phyloP scores from a whole-genome alignment of 129 eudicot species.

The Lonicera japonica region DNA sequence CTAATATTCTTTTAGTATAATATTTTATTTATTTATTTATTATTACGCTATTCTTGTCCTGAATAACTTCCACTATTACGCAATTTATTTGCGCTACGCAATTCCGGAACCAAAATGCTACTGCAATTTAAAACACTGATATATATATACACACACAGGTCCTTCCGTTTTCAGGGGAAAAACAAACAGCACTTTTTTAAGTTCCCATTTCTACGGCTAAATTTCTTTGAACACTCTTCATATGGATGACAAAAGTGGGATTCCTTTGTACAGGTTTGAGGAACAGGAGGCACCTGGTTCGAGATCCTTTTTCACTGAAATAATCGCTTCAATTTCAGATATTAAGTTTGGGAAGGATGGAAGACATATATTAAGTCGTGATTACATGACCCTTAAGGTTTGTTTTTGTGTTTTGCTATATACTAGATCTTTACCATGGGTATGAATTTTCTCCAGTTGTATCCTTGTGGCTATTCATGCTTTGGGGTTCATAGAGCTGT shows the following conservation, averaged over 20 bases:
- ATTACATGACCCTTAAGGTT: slow-evolving; percentile 99
- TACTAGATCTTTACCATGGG: not conserved
- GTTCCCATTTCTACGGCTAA: too few relatives aligned
- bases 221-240: not conserved
- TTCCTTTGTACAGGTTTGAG: slow-evolving; percentile 59
- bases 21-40: too few relatives aligned
- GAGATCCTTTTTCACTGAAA: slow-evolving; percentile 96
- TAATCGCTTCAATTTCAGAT: slow-evolving; percentile 96
- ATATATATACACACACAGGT: too few relatives aligned
- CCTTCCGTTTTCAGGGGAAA: slow-evolving; percentile 1
- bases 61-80: too few relatives aligned
- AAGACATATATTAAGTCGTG: slow-evolving; percentile 92
- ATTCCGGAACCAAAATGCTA: too few relatives aligned
- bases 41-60: too few relatives aligned
- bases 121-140: too few relatives aligned
- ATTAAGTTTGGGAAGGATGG: slow-evolving; percentile 91
- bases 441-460: slow-evolving; percentile 1
- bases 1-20: too few relatives aligned
- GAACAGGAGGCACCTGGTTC: slow-evolving; percentile 97
- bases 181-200: not conserved
- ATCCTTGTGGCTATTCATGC: not conserved
- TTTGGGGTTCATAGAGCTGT: slow-evolving; percentile 4
- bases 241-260: not conserved
- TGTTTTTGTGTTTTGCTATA: too few relatives aligned
- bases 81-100: too few relatives aligned